Base-by-base conservation (phyloP, 2,329 filamentous ascomycete species). In the Talaromyces sp. region DNA sequence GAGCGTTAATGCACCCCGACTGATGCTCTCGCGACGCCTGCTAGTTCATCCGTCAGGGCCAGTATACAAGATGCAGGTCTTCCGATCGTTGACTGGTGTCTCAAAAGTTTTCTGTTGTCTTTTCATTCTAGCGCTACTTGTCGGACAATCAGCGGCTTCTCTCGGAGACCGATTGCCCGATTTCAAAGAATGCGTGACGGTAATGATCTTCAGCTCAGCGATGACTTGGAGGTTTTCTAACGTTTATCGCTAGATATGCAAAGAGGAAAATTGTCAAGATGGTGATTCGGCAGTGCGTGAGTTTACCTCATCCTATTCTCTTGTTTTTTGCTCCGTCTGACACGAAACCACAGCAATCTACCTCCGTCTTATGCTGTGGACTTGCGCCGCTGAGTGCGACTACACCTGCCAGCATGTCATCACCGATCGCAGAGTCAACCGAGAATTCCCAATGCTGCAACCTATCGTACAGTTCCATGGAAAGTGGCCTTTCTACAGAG, bases 371-470 rank as follows among this genome's bases (percentile, higher is more conserved):
- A 88, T 98, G 74, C 82, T 97, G 77, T 99, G 95, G 95, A 88
- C 88, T 76, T 99, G 95, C 81, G 87, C 90, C 67, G 84, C 90
- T 74, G 94, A 99, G 85, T 99, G 95, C 87, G 93, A 99, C 83
- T 96, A 99, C 82, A 90, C 91, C 67, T 99, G 95, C 83, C 95
- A 99, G 78, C 94, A 96, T 83, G 90, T 97, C 76, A 84, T 96
- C 66, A 98, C 95, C 64, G 79, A 86, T 71, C 80, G 81, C 65
- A 92, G 94, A 68, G 79, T 93, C 69, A 81, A 85, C 31, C 82
- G 85, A 68, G 85, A 87, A 66, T 85, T 86, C 39, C 86, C 86
- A 0, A 88, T 88, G 81, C 80, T 86, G 68, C 77, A 87, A 35
- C 85, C 88, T 11, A 79, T 97, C 59, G 89, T 94, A 64, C 95